Evolutionary conservation across 2,329 filamentous ascomycete species (phyloP), one percentile per base, ranked within the genome.

Genomic region (Zalaria obscura): DNA sequence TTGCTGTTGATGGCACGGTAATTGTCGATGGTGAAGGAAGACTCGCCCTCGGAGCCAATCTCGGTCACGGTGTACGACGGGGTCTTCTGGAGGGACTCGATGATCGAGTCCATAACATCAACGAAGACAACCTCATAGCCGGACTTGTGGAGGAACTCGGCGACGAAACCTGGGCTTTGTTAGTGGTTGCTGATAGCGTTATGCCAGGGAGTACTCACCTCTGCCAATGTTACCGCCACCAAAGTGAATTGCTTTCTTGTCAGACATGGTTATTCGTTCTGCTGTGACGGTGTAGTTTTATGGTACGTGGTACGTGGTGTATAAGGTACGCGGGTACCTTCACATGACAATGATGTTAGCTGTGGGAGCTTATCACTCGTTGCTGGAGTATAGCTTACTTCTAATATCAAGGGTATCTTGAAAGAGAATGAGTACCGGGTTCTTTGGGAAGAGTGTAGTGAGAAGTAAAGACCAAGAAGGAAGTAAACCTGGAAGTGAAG

Each of bases 1-100:
- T 83, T 87, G 52, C 86, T 93, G 77, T 96, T 95, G 74, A 96
- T 83, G 64, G 91, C 91, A 40, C 86, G 84, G 73, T 94, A 96
- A 69, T 95, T 91, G 64, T 83, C 83, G 66, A 98, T 93, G 54
- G 69, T 81, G 65, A 83, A 87, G 55, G 78, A 78, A 43, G 73
- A 75, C 55, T 87, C 87, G 52, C 84, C 87, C 45, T 93, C 82
- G 39, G 78, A 73, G 50, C 87, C 87, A 53, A 95, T 86, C 67
- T 95, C 88, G 45, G 89, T 93, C 59, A 98, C 89, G 49, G 81
- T 79, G 74, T 96, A 98, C 9, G 77, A 82, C 42, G 78, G 71
- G 38, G 76, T 73, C 18, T 71, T 66, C 60, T 96, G 86, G 52
- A 98, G 75, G 40, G 73, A 66, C 54, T 89, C 71, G 60, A 96